Conservation (phyloP, 441 rosid genomes). For the Erysimum cheiri region DNA sequence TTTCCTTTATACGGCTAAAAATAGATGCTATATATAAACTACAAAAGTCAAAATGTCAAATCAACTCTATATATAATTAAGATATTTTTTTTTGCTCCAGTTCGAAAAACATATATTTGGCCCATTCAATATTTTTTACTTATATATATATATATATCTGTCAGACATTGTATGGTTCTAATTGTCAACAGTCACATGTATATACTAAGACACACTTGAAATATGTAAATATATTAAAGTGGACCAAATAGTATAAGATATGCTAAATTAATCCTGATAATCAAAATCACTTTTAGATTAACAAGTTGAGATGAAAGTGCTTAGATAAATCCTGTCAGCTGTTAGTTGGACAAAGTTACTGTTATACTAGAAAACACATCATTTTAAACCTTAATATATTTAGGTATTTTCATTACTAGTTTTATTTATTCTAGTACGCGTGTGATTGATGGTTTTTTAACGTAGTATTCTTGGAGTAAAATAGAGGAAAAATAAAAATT, state of each 20-base stretch:
- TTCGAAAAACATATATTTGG: slow-evolving; percentile 6
- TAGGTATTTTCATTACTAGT: background rate
- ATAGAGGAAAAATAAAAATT: too few relatives aligned
- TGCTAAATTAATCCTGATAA: background rate
- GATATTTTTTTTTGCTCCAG: background rate
- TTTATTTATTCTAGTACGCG: background rate
- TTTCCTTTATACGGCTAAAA: background rate
- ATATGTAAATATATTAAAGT: background rate
- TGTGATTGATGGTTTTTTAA: too few relatives aligned
- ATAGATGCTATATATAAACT: background rate
- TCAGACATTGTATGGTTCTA: slow-evolving; percentile 26
- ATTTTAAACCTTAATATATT: background rate
- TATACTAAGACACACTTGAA: background rate
- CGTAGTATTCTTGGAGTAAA: too few relatives aligned
- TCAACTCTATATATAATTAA: slow-evolving; percentile 7
- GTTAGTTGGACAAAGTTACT: slow-evolving; percentile 27
- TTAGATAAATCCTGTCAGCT: slow-evolving; percentile 23
- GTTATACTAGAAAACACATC: slow-evolving; percentile 11
- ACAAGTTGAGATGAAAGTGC: slow-evolving; percentile 21
- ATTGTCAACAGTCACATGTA: slow-evolving; percentile 17
- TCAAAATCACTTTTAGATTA: slow-evolving; percentile 6
- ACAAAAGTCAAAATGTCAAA: slow-evolving; percentile 25
- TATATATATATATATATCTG: slow-evolving; percentile 6
- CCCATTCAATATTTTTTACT: slow-evolving; percentile 5
- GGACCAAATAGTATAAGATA: background rate